A percentile compares a stretch with the other conserved stretches of the same genome.
These are phyloP conservation scores for Beauveria caledonica DNA, from an alignment of 2,329 filamentous ascomycete species.

Conservation along the genomic window DNA sequence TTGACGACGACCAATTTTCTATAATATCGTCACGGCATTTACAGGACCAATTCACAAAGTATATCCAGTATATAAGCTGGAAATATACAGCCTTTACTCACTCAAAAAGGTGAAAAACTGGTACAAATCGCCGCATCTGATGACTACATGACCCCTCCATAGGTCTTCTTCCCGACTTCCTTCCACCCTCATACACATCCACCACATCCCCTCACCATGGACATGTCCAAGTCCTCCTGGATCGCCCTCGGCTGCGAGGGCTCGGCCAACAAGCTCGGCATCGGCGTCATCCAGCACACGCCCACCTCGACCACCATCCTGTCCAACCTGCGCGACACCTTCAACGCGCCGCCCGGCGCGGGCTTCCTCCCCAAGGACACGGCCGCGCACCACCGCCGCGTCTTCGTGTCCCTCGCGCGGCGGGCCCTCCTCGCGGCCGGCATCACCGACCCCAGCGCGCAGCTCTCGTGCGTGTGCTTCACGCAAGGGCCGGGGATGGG, in stretches of 20 bases:
- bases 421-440: constrained; percentile 65
- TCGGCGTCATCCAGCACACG: constrained; percentile 82
- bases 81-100: too few relatives aligned
- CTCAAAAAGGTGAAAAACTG: too few relatives aligned
- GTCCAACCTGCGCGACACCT: constrained; percentile 91
- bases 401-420: constrained; percentile 76
- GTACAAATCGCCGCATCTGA: too few relatives aligned
- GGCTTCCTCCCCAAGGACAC: constrained; percentile 97
- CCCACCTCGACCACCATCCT: constrained; percentile 56
- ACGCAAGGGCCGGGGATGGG: constrained; percentile 96
- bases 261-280: constrained; percentile 94
- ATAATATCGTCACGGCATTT: too few relatives aligned
- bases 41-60: too few relatives aligned
- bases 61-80: too few relatives aligned
- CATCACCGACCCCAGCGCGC: constrained; percentile 39
- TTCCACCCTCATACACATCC: neutral
- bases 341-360: constrained; percentile 80
- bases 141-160: neutral
- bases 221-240: constrained; percentile 29
- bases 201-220: constrained; percentile 15
- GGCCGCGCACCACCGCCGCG: constrained; percentile 79
- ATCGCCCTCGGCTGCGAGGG: constrained; percentile 65
- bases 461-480: constrained; percentile 90
- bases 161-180: neutral
- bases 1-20: too few relatives aligned